Evolutionary conservation across 257 asterid genomes (phyloP), one percentile per base, ranked within the genome.

Genomic region (Lavandula angustifolia): DNA sequence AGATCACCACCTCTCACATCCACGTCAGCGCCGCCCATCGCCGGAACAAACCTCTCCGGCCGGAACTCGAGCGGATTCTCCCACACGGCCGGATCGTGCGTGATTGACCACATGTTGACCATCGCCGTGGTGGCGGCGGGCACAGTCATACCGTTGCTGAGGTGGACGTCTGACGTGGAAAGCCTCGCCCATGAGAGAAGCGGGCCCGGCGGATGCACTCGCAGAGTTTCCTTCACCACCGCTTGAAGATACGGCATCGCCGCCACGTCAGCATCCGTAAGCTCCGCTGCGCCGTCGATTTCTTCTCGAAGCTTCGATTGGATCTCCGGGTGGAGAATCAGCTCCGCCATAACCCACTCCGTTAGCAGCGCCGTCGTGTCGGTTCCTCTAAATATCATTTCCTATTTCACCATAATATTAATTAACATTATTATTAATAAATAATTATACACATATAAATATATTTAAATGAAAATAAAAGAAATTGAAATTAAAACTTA

Each of bases 51-150:
- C 11, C 62, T 56, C 14, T 35, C 47, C 44, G 62, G 62, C 62
- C 32, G 34, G 17, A 56, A 56, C 7, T 34, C 7, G 6, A 56
- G 17, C 2, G 62, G 46, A 32, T 35, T 6, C 0, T 33, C 5
- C 62, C 62, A 56, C 7, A 56, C 14, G 1, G 5, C 7, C 7
- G 61, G 44, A 33, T 54, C 61, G 9, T 54, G 61, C 27, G 61
- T 3, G 37, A 56, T 56, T 44, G 62, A 44, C 62, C 62, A 56
- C 62, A 56, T 56, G 46, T 56, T 56, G 32, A 56, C 62, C 62
- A 35, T 56, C 6, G 62, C 62, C 0, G 47, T 56, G 0, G 32
- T 56, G 32, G 37, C 17, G 62, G 47, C 32, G 13, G 62, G 62
- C 9, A 56, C 38, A 0, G 35, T 31, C 62, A 56, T 35, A 13